These are phyloP conservation scores for Ammopiptanthus mongolicus DNA, from an alignment of 306 rosid species.

Conservation along the genomic window DNA sequence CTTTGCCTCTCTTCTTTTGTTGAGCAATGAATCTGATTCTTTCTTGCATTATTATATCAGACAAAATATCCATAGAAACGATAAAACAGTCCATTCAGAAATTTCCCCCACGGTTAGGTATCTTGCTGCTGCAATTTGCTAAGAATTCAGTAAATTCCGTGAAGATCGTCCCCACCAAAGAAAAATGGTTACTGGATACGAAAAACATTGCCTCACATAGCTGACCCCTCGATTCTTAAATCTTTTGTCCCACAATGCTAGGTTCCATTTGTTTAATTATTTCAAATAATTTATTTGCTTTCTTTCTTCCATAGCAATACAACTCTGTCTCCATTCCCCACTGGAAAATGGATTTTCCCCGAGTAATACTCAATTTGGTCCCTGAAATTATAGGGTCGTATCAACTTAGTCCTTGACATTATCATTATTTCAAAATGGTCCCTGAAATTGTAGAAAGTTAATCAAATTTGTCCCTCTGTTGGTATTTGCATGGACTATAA, in stretches of 20 bases:
- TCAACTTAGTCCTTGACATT: too few relatives aligned
- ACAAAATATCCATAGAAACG: neutral
- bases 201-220: neutral
- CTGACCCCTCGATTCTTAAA: conserved; percentile 10
- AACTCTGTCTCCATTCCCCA: neutral
- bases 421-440: too few relatives aligned
- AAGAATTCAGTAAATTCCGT: neutral
- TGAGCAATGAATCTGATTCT: conserved; percentile 12
- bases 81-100: neutral
- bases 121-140: neutral
- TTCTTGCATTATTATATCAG: neutral
- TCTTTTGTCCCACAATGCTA: neutral
- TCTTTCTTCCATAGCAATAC: neutral
- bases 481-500: too few relatives aligned
- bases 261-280: neutral
- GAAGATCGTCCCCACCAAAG: neutral
- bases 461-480: too few relatives aligned
- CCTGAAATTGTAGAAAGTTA: too few relatives aligned
- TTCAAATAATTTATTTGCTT: too few relatives aligned
- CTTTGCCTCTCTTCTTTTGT: neutral
- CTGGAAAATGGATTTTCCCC: too few relatives aligned
- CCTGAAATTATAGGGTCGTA: too few relatives aligned
- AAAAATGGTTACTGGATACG: neutral
- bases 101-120: neutral
- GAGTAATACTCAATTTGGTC: too few relatives aligned